Conservation (phyloP, 2,329 filamentous ascomycete genomes). For the Orbilia blumenaviensis region DNA sequence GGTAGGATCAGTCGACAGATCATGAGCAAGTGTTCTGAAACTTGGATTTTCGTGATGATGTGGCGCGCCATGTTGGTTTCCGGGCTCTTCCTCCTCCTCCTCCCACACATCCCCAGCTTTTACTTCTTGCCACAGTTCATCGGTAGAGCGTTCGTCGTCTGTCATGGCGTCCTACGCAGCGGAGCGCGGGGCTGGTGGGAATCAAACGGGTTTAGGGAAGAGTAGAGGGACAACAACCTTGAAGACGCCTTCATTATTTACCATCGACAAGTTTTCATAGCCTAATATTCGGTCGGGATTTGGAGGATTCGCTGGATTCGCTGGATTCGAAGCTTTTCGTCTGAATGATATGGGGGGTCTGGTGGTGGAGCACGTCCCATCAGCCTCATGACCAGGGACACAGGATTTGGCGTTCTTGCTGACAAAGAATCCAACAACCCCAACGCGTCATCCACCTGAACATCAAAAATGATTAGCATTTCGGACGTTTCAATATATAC, state of each 20-base stretch:
- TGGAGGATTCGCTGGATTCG: slow-evolving; percentile 1
- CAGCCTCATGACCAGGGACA: slow-evolving; percentile 13
- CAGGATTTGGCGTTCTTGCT: slow-evolving; percentile 15
- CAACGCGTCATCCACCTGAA: neutral
- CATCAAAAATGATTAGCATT: neutral
- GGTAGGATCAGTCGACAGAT: slow-evolving; percentile 32
- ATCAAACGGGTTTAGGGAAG: slow-evolving; percentile 1
- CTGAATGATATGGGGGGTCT: neutral
- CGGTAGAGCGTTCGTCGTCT: slow-evolving; percentile 20
- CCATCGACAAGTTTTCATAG: slow-evolving; percentile 19
- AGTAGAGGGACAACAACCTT: neutral
- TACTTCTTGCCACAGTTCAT: slow-evolving; percentile 5
- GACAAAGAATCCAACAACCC: slow-evolving; percentile 11
- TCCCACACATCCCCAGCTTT: neutral
- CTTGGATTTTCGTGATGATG: slow-evolving; percentile 38
- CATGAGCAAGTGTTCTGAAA: slow-evolving; percentile 22
- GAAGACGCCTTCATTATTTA: slow-evolving; percentile 47
- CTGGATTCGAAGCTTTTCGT: slow-evolving; percentile 4
- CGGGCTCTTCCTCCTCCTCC: neutral
- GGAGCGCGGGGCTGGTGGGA: neutral
- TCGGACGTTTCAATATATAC: neutral
- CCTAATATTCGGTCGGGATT: neutral
- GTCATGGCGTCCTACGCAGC: slow-evolving; percentile 26
- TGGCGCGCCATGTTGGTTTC: slow-evolving; percentile 11
- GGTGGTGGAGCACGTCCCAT: slow-evolving; percentile 6